These are phyloP conservation scores for Microbotryomycetes sp. DNA, from an alignment of 1,284 basidiomycete genomes.

Conservation along the genomic window DNA sequence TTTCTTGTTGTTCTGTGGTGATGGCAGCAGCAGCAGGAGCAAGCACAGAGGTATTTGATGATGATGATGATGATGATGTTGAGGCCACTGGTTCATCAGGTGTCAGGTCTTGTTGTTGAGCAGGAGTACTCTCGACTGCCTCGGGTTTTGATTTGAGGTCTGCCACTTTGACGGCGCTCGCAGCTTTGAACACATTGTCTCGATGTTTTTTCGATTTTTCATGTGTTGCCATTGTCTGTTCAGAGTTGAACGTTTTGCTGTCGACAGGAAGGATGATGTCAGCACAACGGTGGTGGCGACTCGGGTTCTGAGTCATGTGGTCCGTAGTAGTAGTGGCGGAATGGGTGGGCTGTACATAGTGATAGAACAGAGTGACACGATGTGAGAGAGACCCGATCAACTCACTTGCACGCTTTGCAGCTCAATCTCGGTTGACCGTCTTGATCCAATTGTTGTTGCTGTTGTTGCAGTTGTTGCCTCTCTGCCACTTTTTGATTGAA, in stretches of 20 bases:
- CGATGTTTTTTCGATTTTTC: conserved; percentile 84
- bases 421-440: conserved; percentile 53
- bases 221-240: conserved; percentile 84
- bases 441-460: conserved; percentile 4
- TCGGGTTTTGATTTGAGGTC: conserved; percentile 8
- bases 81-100: conserved; percentile 21
- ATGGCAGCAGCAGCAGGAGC: conserved; percentile 30
- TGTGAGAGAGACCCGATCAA: conserved; percentile 6
- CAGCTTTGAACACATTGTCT: conserved; percentile 60
- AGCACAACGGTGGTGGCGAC: not conserved
- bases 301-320: too few relatives aligned
- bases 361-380: conserved; percentile 2
- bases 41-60: conserved; percentile 10
- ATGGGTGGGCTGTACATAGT: too few relatives aligned
- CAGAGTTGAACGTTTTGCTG: conserved; percentile 83
- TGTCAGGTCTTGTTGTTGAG: conserved; percentile 11
- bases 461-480: conserved; percentile 40
- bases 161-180: conserved; percentile 25
- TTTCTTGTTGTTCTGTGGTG: conserved; percentile 33
- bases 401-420: conserved; percentile 77
- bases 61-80: conserved; percentile 20
- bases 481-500: conserved; percentile 92
- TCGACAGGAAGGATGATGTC: conserved; percentile 2
- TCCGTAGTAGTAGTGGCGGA: too few relatives aligned
- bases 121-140: not conserved